Evolutionary conservation across 805 yeast species (phyloP).

Genomic region (Wickerhamomyces rabaulensis): DNA sequence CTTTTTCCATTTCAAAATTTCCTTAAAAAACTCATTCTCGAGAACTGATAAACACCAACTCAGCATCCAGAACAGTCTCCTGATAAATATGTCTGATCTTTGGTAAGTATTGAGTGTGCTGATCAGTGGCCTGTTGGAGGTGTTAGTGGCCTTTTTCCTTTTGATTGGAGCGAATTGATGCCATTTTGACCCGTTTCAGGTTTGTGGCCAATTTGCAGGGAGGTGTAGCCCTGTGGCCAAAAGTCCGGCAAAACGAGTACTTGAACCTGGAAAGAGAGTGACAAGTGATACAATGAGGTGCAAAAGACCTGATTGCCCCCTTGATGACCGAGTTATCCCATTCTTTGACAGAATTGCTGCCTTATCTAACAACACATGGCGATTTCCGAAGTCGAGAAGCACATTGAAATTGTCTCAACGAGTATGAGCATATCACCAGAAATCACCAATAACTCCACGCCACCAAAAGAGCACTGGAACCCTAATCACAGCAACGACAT

Average conservation of each 20-base stretch:
- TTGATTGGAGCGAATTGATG: neutral
- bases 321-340: neutral
- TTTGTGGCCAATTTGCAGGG: neutral
- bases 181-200: neutral
- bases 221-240: neutral
- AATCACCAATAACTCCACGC: neutral
- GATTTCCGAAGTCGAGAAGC: neutral
- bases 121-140: neutral
- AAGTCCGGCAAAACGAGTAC: neutral
- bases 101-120: neutral
- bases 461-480: neutral
- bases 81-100: neutral
- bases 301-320: neutral
- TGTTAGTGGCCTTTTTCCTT: neutral
- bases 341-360: neutral
- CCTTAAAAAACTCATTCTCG: slow-evolving; percentile 1
- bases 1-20: neutral
- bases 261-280: neutral
- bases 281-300: neutral
- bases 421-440: no score
- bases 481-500: neutral
- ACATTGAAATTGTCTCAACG: neutral
- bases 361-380: neutral
- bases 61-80: neutral
- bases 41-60: slow-evolving; percentile 1